Evolutionary conservation across 129 eudicot genomes (phyloP).

Genomic region (Centella asiatica): DNA sequence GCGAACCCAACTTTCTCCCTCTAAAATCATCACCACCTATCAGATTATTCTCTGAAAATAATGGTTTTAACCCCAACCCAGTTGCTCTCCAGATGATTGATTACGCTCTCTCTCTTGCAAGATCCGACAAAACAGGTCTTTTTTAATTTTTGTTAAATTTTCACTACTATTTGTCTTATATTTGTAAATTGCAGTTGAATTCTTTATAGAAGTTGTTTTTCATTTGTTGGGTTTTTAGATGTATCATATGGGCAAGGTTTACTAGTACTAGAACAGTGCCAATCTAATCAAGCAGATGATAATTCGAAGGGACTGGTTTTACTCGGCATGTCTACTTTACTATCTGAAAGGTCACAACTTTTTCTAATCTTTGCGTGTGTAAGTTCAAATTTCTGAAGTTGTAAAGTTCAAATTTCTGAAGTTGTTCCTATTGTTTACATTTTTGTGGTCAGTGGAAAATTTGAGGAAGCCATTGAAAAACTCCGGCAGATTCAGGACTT

Average conservation of each 20-base stretch:
- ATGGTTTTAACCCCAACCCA: conserved; percentile 33
- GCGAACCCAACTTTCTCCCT: conserved; percentile 9
- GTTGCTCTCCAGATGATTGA: conserved; percentile 68
- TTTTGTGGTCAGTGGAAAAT: conserved; percentile 39
- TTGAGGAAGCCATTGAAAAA: conserved; percentile 60
- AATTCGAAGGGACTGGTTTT: conserved; percentile 55
- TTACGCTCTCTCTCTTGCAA: conserved; percentile 70
- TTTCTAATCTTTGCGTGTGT: not conserved
- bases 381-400: not conserved
- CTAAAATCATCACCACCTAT: conserved; percentile 1
- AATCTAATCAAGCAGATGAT: conserved; percentile 53
- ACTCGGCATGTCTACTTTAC: conserved; percentile 66
- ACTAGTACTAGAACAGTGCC: conserved; percentile 78
- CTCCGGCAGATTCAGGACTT: conserved; percentile 38
- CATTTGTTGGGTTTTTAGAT: conserved; percentile 29
- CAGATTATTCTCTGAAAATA: conserved; percentile 17
- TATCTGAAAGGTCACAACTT: conserved; percentile 52
- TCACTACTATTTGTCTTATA: too few relatives aligned
- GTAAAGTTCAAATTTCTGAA: not conserved
- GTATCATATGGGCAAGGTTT: conserved; percentile 70
- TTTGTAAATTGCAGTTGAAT: too few relatives aligned
- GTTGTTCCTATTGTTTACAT: not conserved
- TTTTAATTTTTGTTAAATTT: not conserved
- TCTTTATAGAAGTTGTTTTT: too few relatives aligned
- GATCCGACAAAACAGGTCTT: conserved; percentile 70